Evolutionary conservation across 495 filamentous ascomycete species (phyloP).

Genomic region (Neurospora sp.): DNA sequence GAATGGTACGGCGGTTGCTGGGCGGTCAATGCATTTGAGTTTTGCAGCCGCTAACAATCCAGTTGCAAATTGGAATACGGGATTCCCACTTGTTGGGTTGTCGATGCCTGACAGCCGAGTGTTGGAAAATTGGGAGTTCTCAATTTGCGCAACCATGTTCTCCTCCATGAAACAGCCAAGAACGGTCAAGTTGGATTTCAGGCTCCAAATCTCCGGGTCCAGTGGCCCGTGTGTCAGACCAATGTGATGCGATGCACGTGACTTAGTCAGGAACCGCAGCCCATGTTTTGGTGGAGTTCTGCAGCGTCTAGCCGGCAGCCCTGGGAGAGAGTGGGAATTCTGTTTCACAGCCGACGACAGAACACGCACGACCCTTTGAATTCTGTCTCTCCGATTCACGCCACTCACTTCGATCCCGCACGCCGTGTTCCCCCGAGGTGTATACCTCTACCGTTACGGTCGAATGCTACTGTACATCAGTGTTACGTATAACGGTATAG

Average conservation of each 20-base stretch:
- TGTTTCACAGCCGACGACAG: not conserved
- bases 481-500: not conserved
- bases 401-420: not conserved
- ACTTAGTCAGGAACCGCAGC: not conserved
- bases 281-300: not conserved
- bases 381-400: not conserved
- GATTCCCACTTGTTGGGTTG: not conserved
- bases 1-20: not conserved
- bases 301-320: not conserved
- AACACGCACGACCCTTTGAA: not conserved
- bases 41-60: not conserved
- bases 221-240: not conserved
- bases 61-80: not conserved
- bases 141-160: not conserved
- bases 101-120: not conserved
- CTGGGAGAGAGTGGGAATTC: not conserved
- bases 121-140: not conserved
- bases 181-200: not conserved
- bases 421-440: not conserved
- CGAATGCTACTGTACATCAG: not conserved
- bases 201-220: not conserved
- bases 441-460: not conserved
- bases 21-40: not conserved
- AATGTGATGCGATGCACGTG: not conserved
- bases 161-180: not conserved